These are phyloP conservation scores for Cladosporium halotolerans DNA, from an alignment of 2,329 filamentous ascomycete genomes.

Conservation along the genomic window DNA sequence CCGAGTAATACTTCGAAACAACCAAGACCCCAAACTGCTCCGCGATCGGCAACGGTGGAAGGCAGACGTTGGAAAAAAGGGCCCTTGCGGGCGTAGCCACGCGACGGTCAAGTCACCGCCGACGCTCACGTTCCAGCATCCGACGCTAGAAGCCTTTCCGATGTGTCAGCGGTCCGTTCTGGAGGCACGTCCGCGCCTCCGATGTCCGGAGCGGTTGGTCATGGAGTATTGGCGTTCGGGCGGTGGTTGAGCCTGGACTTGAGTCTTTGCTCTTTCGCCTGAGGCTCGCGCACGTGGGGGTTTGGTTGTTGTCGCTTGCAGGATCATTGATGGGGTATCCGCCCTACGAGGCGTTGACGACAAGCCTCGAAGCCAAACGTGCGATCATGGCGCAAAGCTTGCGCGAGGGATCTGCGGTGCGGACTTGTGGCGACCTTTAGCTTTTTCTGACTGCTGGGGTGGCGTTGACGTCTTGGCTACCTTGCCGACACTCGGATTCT, in stretches of 20 bases:
- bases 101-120: constrained; percentile 1
- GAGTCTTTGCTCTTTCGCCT: neutral
- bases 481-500: too few species aligned
- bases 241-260: too few species aligned
- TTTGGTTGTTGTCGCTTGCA: too few species aligned
- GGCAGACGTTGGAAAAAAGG: neutral
- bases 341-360: too few species aligned
- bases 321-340: too few species aligned
- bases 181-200: neutral
- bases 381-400: too few species aligned
- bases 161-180: constrained; percentile 9
- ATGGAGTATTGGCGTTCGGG: neutral
- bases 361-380: too few species aligned
- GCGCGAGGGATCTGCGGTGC: too few species aligned
- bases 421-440: too few species aligned
- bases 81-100: constrained; percentile 6
- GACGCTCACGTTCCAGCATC: neutral
- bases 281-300: neutral
- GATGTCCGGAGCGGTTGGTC: constrained; percentile 3
- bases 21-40: constrained; percentile 1
- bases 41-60: neutral
- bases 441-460: too few species aligned
- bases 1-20: neutral
- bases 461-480: too few species aligned
- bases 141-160: constrained; percentile 1